Evolutionary conservation across 495 filamentous ascomycete species (phyloP).

Genomic region (Friedmanniomyces simplex): DNA sequence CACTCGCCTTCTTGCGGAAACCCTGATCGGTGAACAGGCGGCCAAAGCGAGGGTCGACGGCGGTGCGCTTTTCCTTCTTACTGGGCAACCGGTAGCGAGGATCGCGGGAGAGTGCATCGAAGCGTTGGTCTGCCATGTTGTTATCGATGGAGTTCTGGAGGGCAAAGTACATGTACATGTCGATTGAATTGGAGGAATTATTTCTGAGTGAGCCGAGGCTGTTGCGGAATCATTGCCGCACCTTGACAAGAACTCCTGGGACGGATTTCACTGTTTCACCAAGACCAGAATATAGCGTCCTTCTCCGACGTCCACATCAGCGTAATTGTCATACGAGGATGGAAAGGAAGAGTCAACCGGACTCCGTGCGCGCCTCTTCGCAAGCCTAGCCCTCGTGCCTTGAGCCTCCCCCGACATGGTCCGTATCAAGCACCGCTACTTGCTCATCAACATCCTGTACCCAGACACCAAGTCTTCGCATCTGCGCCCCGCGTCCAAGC

Average conservation of each 20-base stretch:
- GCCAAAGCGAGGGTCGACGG: slow-evolving; percentile 77
- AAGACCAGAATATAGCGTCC: too few species aligned
- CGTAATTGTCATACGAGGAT: too few species aligned
- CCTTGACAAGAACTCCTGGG: too few species aligned
- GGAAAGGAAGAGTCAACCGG: background rate
- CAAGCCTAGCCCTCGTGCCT: background rate
- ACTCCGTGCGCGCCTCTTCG: background rate
- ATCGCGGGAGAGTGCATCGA: slow-evolving; percentile 77
- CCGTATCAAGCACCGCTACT: slow-evolving; percentile 87
- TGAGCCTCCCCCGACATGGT: slow-evolving; percentile 53
- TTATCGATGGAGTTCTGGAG: too few species aligned
- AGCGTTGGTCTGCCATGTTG: slow-evolving; percentile 57
- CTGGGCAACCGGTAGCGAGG: slow-evolving; percentile 85
- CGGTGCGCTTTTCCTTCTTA: slow-evolving; percentile 69
- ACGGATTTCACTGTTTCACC: too few species aligned
- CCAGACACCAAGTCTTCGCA: slow-evolving; percentile 36
- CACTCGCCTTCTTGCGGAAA: slow-evolving; percentile 72
- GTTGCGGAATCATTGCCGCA: too few species aligned
- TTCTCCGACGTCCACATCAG: too few species aligned
- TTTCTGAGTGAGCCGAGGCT: too few species aligned
- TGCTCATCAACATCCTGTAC: slow-evolving; percentile 85
- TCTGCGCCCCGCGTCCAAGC: slow-evolving; percentile 20
- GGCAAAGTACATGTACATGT: too few species aligned
- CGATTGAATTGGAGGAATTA: too few species aligned
- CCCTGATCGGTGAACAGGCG: slow-evolving; percentile 73